phyloP scores from a whole-genome alignment of 228 moss, liverwort and hornwort species.

The Sphagnum magellanicum region DNA sequence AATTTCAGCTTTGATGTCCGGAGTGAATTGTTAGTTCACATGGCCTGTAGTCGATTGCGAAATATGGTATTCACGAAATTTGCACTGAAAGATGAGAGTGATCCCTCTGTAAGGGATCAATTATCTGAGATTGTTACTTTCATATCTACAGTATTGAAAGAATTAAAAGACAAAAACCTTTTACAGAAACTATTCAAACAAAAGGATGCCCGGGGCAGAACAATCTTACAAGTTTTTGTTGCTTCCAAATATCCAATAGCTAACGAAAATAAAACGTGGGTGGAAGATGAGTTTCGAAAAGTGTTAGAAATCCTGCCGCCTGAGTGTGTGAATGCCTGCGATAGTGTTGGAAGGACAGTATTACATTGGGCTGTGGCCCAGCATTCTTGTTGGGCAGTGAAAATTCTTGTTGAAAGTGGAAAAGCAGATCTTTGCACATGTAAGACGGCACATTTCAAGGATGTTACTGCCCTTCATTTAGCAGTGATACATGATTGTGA shows the following conservation, averaged over 20 bases:
- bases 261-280: not conserved
- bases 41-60: too few species aligned
- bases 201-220: slow-evolving; percentile 13
- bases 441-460: not conserved
- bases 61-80: too few species aligned
- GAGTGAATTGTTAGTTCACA: too few species aligned
- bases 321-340: not conserved
- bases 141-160: too few species aligned
- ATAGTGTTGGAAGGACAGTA: not conserved
- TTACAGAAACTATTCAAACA: slow-evolving; percentile 3
- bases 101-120: too few species aligned
- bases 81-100: too few species aligned
- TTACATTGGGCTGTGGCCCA: slow-evolving; percentile 8
- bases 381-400: slow-evolving; percentile 6
- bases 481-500: slow-evolving; percentile 13
- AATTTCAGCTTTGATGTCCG: too few species aligned
- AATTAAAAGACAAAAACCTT: not conserved
- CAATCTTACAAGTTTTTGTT: slow-evolving; percentile 7
- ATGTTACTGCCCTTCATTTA: slow-evolving; percentile 16
- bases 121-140: too few species aligned
- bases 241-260: not conserved
- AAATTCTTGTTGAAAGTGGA: slow-evolving; percentile 15
- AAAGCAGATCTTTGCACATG: slow-evolving; percentile 2
- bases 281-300: not conserved
- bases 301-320: slow-evolving; percentile 1